Evolutionary conservation across 331 rosid genomes (phyloP), one percentile per base, ranked within the genome.

Genomic region (Cucumis variabilis): DNA sequence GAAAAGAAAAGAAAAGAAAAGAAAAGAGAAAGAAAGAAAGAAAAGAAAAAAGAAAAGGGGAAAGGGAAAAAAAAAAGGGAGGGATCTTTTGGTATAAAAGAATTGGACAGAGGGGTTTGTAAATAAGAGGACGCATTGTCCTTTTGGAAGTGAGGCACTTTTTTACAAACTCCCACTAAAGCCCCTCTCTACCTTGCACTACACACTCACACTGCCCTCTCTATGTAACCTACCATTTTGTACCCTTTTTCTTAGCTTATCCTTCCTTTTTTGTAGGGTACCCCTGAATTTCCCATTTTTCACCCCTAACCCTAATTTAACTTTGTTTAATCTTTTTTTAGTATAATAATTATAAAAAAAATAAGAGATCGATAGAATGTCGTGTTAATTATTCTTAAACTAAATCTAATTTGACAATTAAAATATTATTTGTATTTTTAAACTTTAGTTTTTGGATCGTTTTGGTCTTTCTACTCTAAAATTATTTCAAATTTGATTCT

Each of bases 71-170:
- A n/a, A 28, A 20, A 81, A 81, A 30, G 71, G 71, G 51, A 19
- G 85, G 85, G 71, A 58, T 30, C 51, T 81, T 81, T 81, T 84
- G 77, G 75, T 65, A 84, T 19, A 67, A 30, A 84, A 17, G 83
- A 50, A 77, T 50, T 50, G 37, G 83, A 44, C 44, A 84, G 65
- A 67, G 58, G 33, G 16, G 13, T 6, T 46, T 65, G 86, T 44
- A 41, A 83, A 46, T 9, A 21, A 81, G 19, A 81, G 85, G 85
- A 58, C 84, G 55, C 24, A 55, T 55, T 79, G 84, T 79, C 83
- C 65, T 78, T 58, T 6, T 51, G 23, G 63, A 14, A 37, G 33
- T 9, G 33, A 60, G 66, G 13, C 19, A 25, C 11, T 37, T 37
- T 37, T 72, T 33, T 30, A 19, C 78, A 72, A 72, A 27, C 51